These are phyloP conservation scores for Penicillium bialowiezense DNA, from an alignment of 495 filamentous ascomycete species.

Conservation along the genomic window DNA sequence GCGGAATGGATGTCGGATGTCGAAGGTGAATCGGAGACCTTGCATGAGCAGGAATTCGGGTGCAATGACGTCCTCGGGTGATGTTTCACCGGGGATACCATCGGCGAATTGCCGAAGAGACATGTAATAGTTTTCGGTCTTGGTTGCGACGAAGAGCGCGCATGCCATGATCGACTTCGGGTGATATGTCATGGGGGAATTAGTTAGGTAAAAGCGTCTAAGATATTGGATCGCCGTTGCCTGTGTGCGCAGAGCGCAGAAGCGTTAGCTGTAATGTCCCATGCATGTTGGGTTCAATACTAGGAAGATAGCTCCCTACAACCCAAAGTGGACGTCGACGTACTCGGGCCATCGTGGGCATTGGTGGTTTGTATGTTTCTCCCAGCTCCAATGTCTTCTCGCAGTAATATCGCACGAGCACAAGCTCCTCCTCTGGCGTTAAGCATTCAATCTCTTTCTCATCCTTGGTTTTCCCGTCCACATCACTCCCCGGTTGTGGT, in stretches of 20 bases:
- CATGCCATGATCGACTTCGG: slow-evolving; percentile 81
- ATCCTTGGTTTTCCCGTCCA: slow-evolving; percentile 25
- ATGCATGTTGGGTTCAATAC: background rate
- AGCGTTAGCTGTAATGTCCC: background rate
- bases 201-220: slow-evolving; percentile 89
- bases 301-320: background rate
- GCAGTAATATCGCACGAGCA: slow-evolving; percentile 77
- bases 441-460: slow-evolving; percentile 65
- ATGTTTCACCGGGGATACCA: slow-evolving; percentile 61
- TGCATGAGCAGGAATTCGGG: slow-evolving; percentile 91
- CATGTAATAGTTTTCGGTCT: slow-evolving; percentile 81
- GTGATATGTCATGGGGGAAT: slow-evolving; percentile 92
- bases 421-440: slow-evolving; percentile 76
- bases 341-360: slow-evolving; percentile 78
- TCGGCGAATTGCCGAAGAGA: slow-evolving; percentile 62
- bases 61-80: slow-evolving; percentile 72
- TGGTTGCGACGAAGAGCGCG: slow-evolving; percentile 86
- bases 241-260: slow-evolving; percentile 27
- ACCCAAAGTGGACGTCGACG: slow-evolving; percentile 1
- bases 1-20: slow-evolving; percentile 87
- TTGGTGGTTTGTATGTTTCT: slow-evolving; percentile 71
- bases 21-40: slow-evolving; percentile 89
- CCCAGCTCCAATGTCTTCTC: slow-evolving; percentile 70
- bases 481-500: slow-evolving; percentile 32
- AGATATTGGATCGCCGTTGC: slow-evolving; percentile 91